These are phyloP conservation scores for Cucurbita argyrosperma DNA, from an alignment of 306 rosid genomes.

Conservation along the genomic window DNA sequence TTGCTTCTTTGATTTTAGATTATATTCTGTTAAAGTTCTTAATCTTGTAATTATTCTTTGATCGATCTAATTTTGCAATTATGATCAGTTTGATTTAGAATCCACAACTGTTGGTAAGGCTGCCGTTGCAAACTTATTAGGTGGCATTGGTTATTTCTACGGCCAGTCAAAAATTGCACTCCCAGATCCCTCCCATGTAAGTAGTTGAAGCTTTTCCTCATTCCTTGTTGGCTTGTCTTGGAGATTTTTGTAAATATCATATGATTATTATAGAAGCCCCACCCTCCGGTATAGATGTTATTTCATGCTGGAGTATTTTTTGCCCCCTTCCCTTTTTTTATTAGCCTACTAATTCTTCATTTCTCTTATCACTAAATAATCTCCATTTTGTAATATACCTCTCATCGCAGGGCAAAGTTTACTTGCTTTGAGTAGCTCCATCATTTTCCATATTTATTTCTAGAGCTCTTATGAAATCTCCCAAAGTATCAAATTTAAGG, in stretches of 20 bases:
- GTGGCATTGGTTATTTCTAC: conserved; percentile 92
- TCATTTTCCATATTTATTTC: background rate
- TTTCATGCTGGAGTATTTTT: background rate
- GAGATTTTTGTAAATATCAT: background rate
- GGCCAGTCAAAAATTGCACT: conserved; percentile 78
- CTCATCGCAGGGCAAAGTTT: background rate
- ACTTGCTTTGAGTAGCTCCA: background rate
- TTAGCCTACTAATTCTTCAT: background rate
- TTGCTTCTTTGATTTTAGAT: background rate
- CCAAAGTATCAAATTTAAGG: background rate
- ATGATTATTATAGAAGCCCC: background rate
- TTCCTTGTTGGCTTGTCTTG: background rate
- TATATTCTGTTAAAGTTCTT: conserved; percentile 7
- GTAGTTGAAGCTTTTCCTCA: background rate
- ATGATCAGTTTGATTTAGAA: conserved; percentile 64
- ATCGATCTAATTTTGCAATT: conserved; percentile 13
- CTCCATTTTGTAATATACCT: background rate
- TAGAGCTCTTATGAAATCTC: background rate
- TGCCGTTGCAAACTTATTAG: conserved; percentile 75
- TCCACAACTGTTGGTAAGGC: conserved; percentile 65
- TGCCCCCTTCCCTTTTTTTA: background rate
- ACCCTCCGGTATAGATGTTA: background rate
- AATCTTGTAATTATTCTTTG: background rate
- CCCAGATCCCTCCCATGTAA: conserved; percentile 37
- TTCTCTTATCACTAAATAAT: background rate